These are phyloP conservation scores for Dalbergia cochinchinensis DNA, from an alignment of 306 rosid genomes.

Conservation along the genomic window DNA sequence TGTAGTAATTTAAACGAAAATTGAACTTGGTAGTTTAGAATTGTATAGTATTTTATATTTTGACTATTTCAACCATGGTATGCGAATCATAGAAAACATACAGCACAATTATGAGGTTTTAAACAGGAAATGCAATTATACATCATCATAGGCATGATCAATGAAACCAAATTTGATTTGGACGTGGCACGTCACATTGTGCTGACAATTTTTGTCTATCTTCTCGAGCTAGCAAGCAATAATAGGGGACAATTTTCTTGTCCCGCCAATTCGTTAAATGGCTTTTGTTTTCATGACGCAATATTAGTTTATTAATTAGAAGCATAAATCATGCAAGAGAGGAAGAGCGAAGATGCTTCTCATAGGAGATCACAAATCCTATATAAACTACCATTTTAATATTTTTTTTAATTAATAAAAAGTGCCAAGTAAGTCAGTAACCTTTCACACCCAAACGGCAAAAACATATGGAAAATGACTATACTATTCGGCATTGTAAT, in stretches of 20 bases:
- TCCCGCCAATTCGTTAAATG: slow-evolving; percentile 2
- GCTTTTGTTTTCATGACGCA: neutral
- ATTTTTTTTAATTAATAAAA: no score
- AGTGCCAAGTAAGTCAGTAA: neutral
- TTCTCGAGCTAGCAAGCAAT: slow-evolving; percentile 29
- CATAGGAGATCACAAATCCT: neutral
- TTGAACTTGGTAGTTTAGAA: neutral
- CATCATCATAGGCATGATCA: neutral
- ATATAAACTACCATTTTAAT: no score
- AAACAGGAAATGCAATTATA: neutral
- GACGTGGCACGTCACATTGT: slow-evolving; percentile 8
- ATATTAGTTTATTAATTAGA: no score
- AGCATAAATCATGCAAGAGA: neutral
- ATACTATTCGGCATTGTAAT: neutral
- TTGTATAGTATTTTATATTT: neutral
- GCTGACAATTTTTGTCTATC: slow-evolving; percentile 24
- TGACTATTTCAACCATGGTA: neutral
- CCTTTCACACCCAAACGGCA: neutral
- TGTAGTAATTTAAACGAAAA: slow-evolving; percentile 11
- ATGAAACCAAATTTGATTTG: slow-evolving; percentile 5
- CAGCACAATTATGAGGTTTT: neutral
- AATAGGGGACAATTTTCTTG: neutral
- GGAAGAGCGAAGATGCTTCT: neutral
- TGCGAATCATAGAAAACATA: slow-evolving; percentile 15
- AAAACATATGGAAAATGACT: neutral